A percentile compares a stretch with the other conserved stretches of the same genome.
phyloP scores from a whole-genome alignment of 148 eudicot species.

The Simmondsia chinensis region DNA sequence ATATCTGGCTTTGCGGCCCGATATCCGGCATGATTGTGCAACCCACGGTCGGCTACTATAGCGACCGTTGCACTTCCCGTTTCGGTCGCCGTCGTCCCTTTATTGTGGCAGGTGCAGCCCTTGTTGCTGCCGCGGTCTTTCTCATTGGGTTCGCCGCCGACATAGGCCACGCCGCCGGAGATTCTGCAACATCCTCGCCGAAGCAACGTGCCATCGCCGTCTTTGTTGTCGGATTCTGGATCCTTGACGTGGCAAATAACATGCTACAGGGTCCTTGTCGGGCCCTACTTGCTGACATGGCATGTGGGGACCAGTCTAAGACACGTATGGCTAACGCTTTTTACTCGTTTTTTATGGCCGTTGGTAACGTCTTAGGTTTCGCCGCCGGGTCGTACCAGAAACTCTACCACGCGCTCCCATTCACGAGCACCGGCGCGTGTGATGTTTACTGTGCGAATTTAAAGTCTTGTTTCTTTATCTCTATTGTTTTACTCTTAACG shows the following conservation, averaged over 20 bases:
- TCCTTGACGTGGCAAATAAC: constrained; percentile 51
- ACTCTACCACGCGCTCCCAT: constrained; percentile 29
- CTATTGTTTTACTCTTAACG: constrained; percentile 22
- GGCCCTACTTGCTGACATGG: constrained; percentile 37
- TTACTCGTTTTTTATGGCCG: constrained; percentile 48
- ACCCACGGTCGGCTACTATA: constrained; percentile 41
- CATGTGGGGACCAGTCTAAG: constrained; percentile 22
- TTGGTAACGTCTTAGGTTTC: constrained; percentile 45
- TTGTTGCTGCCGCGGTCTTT: constrained; percentile 30
- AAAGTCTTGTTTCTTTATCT: constrained; percentile 41
- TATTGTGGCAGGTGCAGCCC: constrained; percentile 30
- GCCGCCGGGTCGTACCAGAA: constrained; percentile 35
- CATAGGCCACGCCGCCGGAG: constrained; percentile 32
- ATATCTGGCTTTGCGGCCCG: constrained; percentile 53
- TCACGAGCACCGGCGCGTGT: constrained; percentile 38
- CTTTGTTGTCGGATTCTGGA: constrained; percentile 49
- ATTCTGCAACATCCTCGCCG: constrained; percentile 8
- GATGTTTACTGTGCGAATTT: constrained; percentile 48
- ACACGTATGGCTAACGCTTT: constrained; percentile 34
- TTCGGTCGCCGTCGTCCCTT: constrained; percentile 50
- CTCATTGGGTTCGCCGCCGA: constrained; percentile 53
- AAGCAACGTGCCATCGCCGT: constrained; percentile 42
- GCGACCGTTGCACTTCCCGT: constrained; percentile 35
- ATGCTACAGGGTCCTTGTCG: constrained; percentile 50
- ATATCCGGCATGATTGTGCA: constrained; percentile 48